These are phyloP conservation scores for Crithidia sp. DNA, from an alignment of 208 protist genomes.

Conservation along the genomic window DNA sequence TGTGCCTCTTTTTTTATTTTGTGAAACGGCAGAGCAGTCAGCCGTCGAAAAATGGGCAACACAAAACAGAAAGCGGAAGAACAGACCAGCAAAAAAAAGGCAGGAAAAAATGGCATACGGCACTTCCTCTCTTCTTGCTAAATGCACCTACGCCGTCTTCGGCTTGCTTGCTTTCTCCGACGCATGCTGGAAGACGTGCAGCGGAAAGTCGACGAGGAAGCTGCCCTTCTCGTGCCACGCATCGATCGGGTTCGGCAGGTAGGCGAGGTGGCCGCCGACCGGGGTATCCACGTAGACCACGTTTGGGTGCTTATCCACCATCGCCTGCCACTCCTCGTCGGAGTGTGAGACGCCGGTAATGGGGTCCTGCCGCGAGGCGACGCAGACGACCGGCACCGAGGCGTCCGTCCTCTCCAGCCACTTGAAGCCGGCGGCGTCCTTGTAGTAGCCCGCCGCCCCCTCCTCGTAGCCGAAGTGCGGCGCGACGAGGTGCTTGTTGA, in stretches of 20 bases:
- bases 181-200: slow-evolving; percentile 32
- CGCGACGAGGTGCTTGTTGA: slow-evolving; percentile 48
- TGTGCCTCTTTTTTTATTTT: too few species aligned
- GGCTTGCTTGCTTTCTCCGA: not conserved
- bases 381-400: slow-evolving; percentile 42
- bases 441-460: slow-evolving; percentile 49
- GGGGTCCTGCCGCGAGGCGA: slow-evolving; percentile 53
- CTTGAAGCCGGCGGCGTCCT: slow-evolving; percentile 37
- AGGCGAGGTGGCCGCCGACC: slow-evolving; percentile 62
- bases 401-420: slow-evolving; percentile 33
- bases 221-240: slow-evolving; percentile 20
- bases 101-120: too few species aligned
- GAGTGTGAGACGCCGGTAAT: slow-evolving; percentile 34
- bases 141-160: not conserved
- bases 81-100: too few species aligned
- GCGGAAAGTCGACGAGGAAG: slow-evolving; percentile 38
- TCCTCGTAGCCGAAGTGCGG: slow-evolving; percentile 56
- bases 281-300: slow-evolving; percentile 63
- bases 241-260: slow-evolving; percentile 41
- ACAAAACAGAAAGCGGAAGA: too few species aligned
- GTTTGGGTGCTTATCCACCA: slow-evolving; percentile 40
- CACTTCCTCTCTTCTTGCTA: too few species aligned
- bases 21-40: too few species aligned
- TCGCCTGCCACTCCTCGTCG: slow-evolving; percentile 42
- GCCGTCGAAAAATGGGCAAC: too few species aligned